Conservation (phyloP, 495 filamentous ascomycete species). For the Tuber microsphaerosporum region DNA sequence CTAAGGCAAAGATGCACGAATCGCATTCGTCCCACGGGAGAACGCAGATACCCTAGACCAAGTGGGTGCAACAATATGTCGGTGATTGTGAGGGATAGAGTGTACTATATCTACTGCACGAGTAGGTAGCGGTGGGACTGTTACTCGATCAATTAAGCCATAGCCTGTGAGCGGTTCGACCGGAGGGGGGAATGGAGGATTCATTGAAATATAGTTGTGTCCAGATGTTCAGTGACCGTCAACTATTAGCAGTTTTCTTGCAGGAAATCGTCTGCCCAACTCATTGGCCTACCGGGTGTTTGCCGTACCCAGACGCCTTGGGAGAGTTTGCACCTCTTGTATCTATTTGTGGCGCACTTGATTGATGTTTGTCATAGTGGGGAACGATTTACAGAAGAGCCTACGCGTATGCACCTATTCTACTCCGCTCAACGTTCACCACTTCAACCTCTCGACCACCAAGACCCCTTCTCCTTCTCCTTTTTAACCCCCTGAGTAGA, state of each 20-base stretch:
- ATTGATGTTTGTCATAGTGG: not conserved
- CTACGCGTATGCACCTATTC: not conserved
- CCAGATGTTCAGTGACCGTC: not conserved
- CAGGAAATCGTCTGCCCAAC: not conserved
- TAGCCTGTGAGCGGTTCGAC: not conserved
- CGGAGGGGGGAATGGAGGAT: not conserved
- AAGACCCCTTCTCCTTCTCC: conserved; percentile 16
- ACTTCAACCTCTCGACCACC: conserved; percentile 16
- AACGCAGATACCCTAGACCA: no score
- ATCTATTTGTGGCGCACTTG: not conserved
- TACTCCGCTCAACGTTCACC: not conserved
- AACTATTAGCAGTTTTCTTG: not conserved
- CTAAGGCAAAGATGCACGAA: no score
- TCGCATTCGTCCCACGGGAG: no score
- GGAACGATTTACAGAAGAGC: not conserved
- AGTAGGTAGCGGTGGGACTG: no score
- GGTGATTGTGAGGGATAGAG: no score
- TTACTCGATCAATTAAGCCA: not conserved
- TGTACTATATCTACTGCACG: no score
- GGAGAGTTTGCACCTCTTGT: not conserved
- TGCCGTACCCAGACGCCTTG: not conserved
- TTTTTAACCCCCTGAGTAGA: not conserved
- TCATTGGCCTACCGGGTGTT: not conserved
- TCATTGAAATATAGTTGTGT: not conserved
- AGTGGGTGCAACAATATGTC: no score